These are phyloP conservation scores for Rhizoctonia solani DNA, from an alignment of 1,284 basidiomycete genomes.

Conservation along the genomic window DNA sequence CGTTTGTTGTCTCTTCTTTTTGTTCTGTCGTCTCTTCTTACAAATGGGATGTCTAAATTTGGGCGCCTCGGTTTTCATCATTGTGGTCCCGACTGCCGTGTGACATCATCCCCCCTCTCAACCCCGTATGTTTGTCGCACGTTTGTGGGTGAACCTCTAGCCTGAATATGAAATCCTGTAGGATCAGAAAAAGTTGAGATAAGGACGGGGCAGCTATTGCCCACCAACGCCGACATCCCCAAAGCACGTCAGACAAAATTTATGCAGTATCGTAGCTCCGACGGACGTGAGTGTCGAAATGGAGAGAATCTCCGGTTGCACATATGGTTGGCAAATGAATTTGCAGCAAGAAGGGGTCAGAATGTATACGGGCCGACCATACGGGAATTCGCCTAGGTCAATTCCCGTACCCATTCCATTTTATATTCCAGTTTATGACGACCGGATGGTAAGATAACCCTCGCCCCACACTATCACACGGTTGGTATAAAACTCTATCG, in stretches of 20 bases:
- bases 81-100: neutral
- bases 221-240: neutral
- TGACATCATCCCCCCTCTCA: slow-evolving; percentile 14
- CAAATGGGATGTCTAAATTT: neutral
- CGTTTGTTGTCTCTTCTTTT: neutral
- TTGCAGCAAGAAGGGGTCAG: slow-evolving; percentile 31
- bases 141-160: slow-evolving; percentile 1
- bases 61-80: neutral
- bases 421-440: slow-evolving; percentile 28
- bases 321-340: slow-evolving; percentile 33
- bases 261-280: neutral
- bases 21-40: neutral
- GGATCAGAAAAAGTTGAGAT: neutral
- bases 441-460: neutral
- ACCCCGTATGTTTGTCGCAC: neutral
- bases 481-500: slow-evolving; percentile 8
- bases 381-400: slow-evolving; percentile 23
- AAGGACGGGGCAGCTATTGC: neutral
- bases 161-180: neutral
- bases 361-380: slow-evolving; percentile 12
- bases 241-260: neutral
- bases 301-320: slow-evolving; percentile 25
- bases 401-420: slow-evolving; percentile 28
- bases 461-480: neutral
- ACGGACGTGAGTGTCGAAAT: slow-evolving; percentile 33